Conservation (phyloP, 306 rosid genomes). For the Fragaria nilgerrensis region DNA sequence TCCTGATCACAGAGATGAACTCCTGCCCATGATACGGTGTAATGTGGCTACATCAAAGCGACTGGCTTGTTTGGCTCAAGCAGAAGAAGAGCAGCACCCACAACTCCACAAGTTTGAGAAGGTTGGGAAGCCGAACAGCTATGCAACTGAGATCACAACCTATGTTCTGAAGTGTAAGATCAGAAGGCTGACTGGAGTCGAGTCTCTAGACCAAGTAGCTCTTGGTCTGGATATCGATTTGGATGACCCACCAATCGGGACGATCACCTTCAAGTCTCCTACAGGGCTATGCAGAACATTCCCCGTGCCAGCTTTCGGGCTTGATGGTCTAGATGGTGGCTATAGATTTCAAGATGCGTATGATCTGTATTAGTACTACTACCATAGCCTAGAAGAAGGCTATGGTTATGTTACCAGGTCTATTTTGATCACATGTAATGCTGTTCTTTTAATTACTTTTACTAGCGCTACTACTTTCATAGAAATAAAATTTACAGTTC, state of each 20-base stretch:
- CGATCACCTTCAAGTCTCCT: conserved; percentile 66
- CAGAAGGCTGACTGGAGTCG: conserved; percentile 75
- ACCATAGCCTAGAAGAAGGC: neutral
- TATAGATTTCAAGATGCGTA: neutral
- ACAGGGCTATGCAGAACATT: conserved; percentile 59
- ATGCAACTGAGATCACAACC: conserved; percentile 71
- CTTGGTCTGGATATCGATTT: conserved; percentile 70
- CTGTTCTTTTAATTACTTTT: neutral
- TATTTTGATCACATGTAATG: neutral
- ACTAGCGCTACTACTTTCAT: neutral
- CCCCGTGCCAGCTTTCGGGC: conserved; percentile 54
- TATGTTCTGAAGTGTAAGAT: conserved; percentile 50
- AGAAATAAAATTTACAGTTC: neutral
- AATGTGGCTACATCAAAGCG: conserved; percentile 67
- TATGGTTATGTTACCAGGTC: neutral
- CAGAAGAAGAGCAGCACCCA: conserved; percentile 61
- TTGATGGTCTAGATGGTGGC: conserved; percentile 35
- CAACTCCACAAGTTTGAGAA: conserved; percentile 53
- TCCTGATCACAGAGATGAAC: conserved; percentile 56
- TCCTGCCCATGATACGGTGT: conserved; percentile 49
- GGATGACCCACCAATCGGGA: conserved; percentile 69
- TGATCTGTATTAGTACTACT: neutral
- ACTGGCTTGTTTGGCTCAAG: conserved; percentile 85
- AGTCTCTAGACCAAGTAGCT: conserved; percentile 62
- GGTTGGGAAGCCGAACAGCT: conserved; percentile 60